Evolutionary conservation across 2,329 filamentous ascomycete species (phyloP), one percentile per base, ranked within the genome.

Genomic region (Emmonsiellopsis sp.): DNA sequence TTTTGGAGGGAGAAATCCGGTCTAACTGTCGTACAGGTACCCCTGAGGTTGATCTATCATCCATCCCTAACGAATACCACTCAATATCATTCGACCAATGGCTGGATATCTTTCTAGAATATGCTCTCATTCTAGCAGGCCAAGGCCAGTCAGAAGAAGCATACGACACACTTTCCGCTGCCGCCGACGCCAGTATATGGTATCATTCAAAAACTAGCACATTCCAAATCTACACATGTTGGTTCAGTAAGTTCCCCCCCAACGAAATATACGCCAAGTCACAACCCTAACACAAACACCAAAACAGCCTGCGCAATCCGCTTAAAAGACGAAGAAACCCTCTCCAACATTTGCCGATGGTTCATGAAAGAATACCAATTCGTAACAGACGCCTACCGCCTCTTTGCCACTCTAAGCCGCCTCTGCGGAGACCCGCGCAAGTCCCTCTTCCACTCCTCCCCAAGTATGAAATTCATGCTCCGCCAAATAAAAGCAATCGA

Each of bases 401-500:
- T 96, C 63, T 94, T 92, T 66, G 81, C 85, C 32, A 80, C 86
- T 20, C 75, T 93, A n/a, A 87, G 87, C 54, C 81, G 86, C 15
- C 75, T 95, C 7, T 88, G 83, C 63, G 83, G 88, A 51, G 84
- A 87, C 11, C 82, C 85, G 16, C 66, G 64, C 30, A 67, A 66
- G 53, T 71, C 70, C 2, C 61, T 86, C 76, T 95, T 92, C 69
- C 85, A 85, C 50, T 85, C 86, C 2, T 87, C 88, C 0, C 85
- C 89, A 0, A 85, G 86, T 16, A 90, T 95, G 69, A 97, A 97
- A 67, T 95, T 88, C 65, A 84, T 97, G 63, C 77, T 96, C 54
- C 84, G 93, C 4, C 89, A 95, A 70, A 88, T 98, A 70, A 94
- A 95, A 68, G 83, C 84, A 3, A 87, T 95, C 74, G 93, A 98